Evolutionary conservation across 108 stramenopile genomes (phyloP).

Genomic region (Cyclotella sp.): DNA sequence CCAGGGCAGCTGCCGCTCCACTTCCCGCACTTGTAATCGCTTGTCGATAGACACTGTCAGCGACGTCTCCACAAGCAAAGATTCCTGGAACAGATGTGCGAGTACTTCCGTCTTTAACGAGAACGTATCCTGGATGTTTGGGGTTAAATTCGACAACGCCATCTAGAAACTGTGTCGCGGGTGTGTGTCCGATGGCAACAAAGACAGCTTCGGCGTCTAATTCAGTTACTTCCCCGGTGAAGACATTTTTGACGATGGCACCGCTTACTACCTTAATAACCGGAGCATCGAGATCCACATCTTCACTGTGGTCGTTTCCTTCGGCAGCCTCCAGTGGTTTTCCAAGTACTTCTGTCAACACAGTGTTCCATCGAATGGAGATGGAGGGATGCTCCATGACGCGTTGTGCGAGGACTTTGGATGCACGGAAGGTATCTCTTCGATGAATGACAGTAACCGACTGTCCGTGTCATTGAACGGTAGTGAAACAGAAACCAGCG

Average conservation of each 20-base stretch:
- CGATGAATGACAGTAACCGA: constrained; percentile 93
- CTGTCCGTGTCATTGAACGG: background rate
- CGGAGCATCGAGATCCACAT: constrained; percentile 71
- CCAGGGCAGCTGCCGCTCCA: constrained; percentile 95
- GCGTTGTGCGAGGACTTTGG: constrained; percentile 88
- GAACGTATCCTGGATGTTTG: constrained; percentile 86
- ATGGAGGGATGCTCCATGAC: constrained; percentile 88
- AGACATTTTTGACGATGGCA: constrained; percentile 70
- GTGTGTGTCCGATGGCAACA: constrained; percentile 95
- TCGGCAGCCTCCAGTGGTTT: constrained; percentile 42
- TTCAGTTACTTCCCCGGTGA: constrained; percentile 61
- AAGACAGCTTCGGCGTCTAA: constrained; percentile 87
- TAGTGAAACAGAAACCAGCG: background rate
- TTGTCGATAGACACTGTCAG: constrained; percentile 94
- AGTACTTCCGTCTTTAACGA: constrained; percentile 66
- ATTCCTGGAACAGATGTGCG: constrained; percentile 90
- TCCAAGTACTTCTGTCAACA: constrained; percentile 76
- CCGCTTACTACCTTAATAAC: constrained; percentile 69
- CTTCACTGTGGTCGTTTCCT: constrained; percentile 42
- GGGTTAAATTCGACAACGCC: constrained; percentile 85
- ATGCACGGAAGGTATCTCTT: constrained; percentile 90
- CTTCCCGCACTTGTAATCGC: constrained; percentile 94
- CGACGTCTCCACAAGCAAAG: constrained; percentile 96
- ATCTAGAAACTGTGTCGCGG: constrained; percentile 85
- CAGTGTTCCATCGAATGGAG: constrained; percentile 84